phyloP scores from a whole-genome alignment of 257 asterid genomes.

The Nicotiana tabacum region DNA sequence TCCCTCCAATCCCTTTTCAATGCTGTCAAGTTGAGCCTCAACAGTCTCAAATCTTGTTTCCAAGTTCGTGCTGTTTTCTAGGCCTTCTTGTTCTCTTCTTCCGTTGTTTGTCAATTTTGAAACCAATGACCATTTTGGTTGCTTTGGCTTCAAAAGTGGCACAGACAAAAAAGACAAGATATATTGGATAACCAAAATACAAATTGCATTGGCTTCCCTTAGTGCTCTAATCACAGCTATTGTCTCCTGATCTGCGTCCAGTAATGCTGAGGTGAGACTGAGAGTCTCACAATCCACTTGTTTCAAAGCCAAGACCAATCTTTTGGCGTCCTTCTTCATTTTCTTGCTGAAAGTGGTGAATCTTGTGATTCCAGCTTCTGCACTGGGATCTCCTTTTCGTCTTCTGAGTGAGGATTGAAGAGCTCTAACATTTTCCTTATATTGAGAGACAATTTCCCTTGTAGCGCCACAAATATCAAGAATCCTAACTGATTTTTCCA shows the following conservation, averaged over 20 bases:
- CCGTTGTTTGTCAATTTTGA: slow-evolving; percentile 23
- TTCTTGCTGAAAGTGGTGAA: slow-evolving; percentile 22
- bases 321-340: slow-evolving; percentile 11
- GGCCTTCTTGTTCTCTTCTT: slow-evolving; percentile 17
- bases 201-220: slow-evolving; percentile 22
- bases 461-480: slow-evolving; percentile 23
- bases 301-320: slow-evolving; percentile 5
- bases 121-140: slow-evolving; percentile 31
- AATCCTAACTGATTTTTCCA: slow-evolving; percentile 18
- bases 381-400: slow-evolving; percentile 20
- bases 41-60: slow-evolving; percentile 14
- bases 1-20: not conserved
- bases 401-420: slow-evolving; percentile 26
- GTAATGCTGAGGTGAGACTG: not conserved
- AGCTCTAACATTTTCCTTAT: slow-evolving; percentile 21
- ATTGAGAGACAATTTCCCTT: slow-evolving; percentile 15
- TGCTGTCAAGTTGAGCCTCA: slow-evolving; percentile 15
- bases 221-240: slow-evolving; percentile 24
- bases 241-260: slow-evolving; percentile 26
- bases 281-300: slow-evolving; percentile 16
- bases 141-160: slow-evolving; percentile 20
- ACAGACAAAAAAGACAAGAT: slow-evolving; percentile 16
- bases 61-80: not conserved
- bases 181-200: slow-evolving; percentile 15
- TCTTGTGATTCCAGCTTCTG: not conserved